Evolutionary conservation across 2,329 filamentous ascomycete genomes (phyloP), one percentile per base, ranked within the genome.

Genomic region (Calycina marina): DNA sequence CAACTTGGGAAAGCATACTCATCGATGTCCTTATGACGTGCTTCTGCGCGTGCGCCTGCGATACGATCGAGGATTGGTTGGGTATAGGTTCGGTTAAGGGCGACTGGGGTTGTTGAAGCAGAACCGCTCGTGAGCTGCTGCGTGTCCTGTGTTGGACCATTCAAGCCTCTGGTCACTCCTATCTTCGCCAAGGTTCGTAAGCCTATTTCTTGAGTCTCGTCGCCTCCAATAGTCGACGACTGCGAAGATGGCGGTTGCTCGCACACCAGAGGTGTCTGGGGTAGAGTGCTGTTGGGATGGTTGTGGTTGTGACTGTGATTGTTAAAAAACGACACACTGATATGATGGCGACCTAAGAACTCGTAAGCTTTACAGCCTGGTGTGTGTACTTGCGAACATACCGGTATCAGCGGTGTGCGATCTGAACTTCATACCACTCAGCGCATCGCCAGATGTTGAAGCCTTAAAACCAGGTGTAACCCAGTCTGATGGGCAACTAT

Each of bases 381-480:
- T n/a, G n/a, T n/a, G n/a, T n/a, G n/a, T n/a, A n/a, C n/a, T n/a
- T n/a, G n/a, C n/a, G n/a, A n/a, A n/a, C n/a, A n/a, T n/a, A n/a
- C n/a, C n/a, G n/a, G n/a, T n/a, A n/a, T n/a, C n/a, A n/a, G n/a
- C n/a, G n/a, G n/a, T n/a, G n/a, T n/a, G n/a, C n/a, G n/a, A n/a
- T n/a, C n/a, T n/a, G n/a, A n/a, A n/a, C n/a, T n/a, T n/a, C n/a
- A n/a, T n/a, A n/a, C n/a, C n/a, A n/a, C n/a, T n/a, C n/a, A n/a
- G n/a, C n/a, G n/a, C n/a, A n/a, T n/a, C n/a, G n/a, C n/a, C n/a
- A n/a, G n/a, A n/a, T n/a, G n/a, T n/a, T n/a, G n/a, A n/a, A n/a
- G n/a, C n/a, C 25, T 32, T 26, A 35, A 48, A 48, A 13, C 37
- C 29, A 14, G 40, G 34, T 9, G 45, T 33, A 6, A 42, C 36